Base-by-base conservation (phyloP, 257 asterid genomes). In the Capsicum chinense region DNA sequence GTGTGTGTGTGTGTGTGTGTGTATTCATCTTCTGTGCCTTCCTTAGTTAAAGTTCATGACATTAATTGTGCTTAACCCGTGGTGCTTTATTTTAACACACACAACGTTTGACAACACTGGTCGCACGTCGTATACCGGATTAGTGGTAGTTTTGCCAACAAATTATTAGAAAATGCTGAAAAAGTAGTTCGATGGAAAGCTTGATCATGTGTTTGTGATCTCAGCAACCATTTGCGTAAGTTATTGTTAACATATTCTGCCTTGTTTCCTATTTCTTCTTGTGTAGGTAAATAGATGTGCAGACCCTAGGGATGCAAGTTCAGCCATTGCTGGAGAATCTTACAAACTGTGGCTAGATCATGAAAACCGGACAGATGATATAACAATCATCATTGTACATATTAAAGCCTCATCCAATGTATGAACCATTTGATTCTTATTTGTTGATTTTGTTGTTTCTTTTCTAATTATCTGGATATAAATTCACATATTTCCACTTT, bases 361-460 rank as follows among this genome's bases (percentile, higher is more conserved):
- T 66, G 99, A 96, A 87, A 96, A 90, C 73, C 93, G 99, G 85
- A 94, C 99, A 1, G 99, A 96, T 81, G 99, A 96, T 88, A 96
- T 96, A 80, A 96, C 99, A 6, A 85, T 94, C 91, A 92, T 94
- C 92, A 88, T 92, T 88, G 97, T 93, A 91, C 97, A 91, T 88
- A 85, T 93, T 85, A 94, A 92, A 87, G 93, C 91, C 90, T 85
- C 88, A 86, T 83, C 90, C 83, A 85, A 87, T 92, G 96, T 91
- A 89, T 91, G 93, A 90, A 88, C 83, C 79, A 56, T 81, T 81
- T 82, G 66, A 88, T 69, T 88, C 89, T 79, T 85, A 79, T 86
- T 78, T 56, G 7, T 83, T 64, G 13, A 66, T 16, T 86, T 85
- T 42, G 84, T 81, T 82, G 82, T 79, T 85, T 76, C 81, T 76